A percentile compares a stretch with the other conserved stretches of the same genome.
phyloP scores from a whole-genome alignment of 352 stramenopile species.

The Globisporangium middletonii region DNA sequence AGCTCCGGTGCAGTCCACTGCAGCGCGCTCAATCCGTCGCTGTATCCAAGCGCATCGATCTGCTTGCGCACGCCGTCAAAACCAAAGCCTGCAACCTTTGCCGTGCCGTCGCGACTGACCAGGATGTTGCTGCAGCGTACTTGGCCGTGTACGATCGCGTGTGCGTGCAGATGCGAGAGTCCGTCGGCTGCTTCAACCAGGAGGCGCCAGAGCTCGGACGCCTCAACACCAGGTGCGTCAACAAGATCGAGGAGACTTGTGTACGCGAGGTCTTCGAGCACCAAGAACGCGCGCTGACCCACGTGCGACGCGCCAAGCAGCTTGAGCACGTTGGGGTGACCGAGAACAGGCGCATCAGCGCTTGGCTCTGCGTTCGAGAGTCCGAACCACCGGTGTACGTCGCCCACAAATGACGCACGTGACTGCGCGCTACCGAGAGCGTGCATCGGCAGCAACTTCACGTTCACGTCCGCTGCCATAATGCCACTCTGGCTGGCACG shows the following conservation, averaged over 20 bases:
- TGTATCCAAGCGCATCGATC: conserved; percentile 19
- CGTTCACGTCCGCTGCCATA: background rate
- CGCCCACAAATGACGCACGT: conserved; percentile 25
- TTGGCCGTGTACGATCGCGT: conserved; percentile 75
- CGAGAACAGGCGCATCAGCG: conserved; percentile 5
- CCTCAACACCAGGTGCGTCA: background rate
- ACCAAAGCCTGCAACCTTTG: conserved; percentile 39
- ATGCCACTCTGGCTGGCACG: background rate
- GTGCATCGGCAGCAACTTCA: background rate
- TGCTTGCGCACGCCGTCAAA: conserved; percentile 17
- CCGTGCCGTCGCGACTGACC: conserved; percentile 27
- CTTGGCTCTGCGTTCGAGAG: background rate
- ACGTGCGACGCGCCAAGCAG: conserved; percentile 50
- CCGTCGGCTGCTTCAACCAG: conserved; percentile 30
- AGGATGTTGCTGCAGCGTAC: conserved; percentile 86
- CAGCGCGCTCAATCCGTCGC: conserved; percentile 18
- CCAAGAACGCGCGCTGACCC: conserved; percentile 25
- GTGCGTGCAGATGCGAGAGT: conserved; percentile 62
- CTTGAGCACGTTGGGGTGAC: conserved; percentile 31
- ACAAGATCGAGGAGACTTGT: conserved; percentile 27
- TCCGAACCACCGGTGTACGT: conserved; percentile 28
- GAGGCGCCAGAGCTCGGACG: conserved; percentile 17
- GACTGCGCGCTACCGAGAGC: background rate
- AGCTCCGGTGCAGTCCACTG: conserved; percentile 34
- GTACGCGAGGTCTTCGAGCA: conserved; percentile 26